A percentile compares a stretch with the other conserved stretches of the same genome.
Conservation (phyloP, 2,329 filamentous ascomycete species). For the Venturia effusa region DNA sequence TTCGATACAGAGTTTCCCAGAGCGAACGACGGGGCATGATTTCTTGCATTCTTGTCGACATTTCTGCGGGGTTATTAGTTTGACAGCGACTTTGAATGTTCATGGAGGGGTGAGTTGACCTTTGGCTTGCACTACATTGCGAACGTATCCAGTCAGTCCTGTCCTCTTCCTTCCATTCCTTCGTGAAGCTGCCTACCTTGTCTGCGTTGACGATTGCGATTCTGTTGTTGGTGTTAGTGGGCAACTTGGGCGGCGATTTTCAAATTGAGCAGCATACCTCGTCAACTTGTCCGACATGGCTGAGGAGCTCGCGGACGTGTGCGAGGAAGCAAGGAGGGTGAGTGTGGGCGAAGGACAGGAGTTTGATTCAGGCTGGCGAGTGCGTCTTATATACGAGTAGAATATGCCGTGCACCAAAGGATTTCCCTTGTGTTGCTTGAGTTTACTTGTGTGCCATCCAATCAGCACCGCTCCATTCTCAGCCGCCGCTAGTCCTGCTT, state of each 20-base stretch:
- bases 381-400: not conserved
- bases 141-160: not conserved
- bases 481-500: not conserved
- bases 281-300: slow-evolving; percentile 90
- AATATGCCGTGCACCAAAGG: not conserved
- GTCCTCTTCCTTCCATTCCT: slow-evolving; percentile 13
- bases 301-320: slow-evolving; percentile 14
- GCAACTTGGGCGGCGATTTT: too few relatives aligned
- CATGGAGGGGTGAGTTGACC: slow-evolving; percentile 36
- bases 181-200: slow-evolving; percentile 54
- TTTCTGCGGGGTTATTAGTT: slow-evolving; percentile 22
- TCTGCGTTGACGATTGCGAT: slow-evolving; percentile 98
- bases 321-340: not conserved
- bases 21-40: slow-evolving; percentile 92
- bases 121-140: slow-evolving; percentile 70
- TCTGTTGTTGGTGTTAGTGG: slow-evolving; percentile 40
- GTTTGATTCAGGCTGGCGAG: not conserved
- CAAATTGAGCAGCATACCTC: slow-evolving; percentile 49
- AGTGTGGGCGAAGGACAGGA: not conserved
- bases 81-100: not conserved
- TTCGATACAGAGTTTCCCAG: slow-evolving; percentile 96
- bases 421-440: not conserved
- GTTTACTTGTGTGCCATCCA: not conserved
- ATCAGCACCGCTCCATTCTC: not conserved
- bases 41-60: slow-evolving; percentile 99